These are phyloP conservation scores for Herpetomonas samuelpessoai DNA, from an alignment of 208 protist species.

Conservation along the genomic window DNA sequence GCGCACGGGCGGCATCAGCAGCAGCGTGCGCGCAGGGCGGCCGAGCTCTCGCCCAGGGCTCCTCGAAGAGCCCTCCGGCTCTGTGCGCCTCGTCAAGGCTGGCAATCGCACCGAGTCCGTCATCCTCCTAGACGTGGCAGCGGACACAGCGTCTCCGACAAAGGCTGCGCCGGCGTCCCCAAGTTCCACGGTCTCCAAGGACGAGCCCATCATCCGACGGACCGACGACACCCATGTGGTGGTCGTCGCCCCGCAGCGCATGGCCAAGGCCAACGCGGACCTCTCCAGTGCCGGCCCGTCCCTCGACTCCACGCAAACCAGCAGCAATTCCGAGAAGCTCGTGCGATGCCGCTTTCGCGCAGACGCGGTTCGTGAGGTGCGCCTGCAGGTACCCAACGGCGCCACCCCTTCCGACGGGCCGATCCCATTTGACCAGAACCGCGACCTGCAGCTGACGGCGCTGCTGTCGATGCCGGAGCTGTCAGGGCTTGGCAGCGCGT, in stretches of 20 bases:
- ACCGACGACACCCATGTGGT: slow-evolving; percentile 12
- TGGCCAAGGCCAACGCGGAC: neutral
- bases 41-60: neutral
- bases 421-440: neutral
- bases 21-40: neutral
- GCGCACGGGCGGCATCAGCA: neutral
- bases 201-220: neutral
- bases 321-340: neutral
- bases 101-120: slow-evolving; percentile 2
- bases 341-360: slow-evolving; percentile 17
- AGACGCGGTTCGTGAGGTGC: slow-evolving; percentile 18
- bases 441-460: neutral
- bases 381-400: neutral
- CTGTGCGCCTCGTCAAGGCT: neutral
- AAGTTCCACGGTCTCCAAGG: too few relatives aligned
- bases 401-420: slow-evolving; percentile 3
- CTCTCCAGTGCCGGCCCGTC: neutral
- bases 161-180: neutral
- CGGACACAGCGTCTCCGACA: neutral
- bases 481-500: slow-evolving; percentile 4
- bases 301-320: slow-evolving; percentile 6
- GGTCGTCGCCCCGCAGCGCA: neutral
- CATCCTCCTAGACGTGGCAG: slow-evolving; percentile 2
- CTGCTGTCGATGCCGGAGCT: slow-evolving; percentile 13
- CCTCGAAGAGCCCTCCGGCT: neutral